Evolutionary conservation across 108 stramenopile genomes (phyloP).

Genomic region (Nitzschia inconspicua): DNA sequence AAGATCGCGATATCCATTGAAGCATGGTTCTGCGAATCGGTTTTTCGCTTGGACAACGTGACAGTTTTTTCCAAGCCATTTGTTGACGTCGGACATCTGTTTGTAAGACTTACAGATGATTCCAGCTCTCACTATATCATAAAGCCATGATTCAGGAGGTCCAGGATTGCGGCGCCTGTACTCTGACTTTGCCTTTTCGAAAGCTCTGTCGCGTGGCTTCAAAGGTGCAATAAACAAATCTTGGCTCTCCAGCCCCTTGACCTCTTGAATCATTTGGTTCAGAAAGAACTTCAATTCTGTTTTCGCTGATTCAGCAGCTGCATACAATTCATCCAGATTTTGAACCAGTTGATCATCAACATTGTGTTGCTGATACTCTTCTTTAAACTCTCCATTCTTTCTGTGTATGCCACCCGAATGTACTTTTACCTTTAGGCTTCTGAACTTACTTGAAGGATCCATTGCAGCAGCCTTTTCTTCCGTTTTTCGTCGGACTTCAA

Average conservation of each 20-base stretch:
- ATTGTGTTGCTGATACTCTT: slow-evolving; percentile 29
- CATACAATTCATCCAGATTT: slow-evolving; percentile 32
- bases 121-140: slow-evolving; percentile 23
- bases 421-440: slow-evolving; percentile 15
- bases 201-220: slow-evolving; percentile 29
- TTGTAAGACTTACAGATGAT: slow-evolving; percentile 30
- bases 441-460: slow-evolving; percentile 25
- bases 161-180: slow-evolving; percentile 18
- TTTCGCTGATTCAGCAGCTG: slow-evolving; percentile 14
- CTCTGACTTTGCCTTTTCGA: slow-evolving; percentile 27
- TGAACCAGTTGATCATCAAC: slow-evolving; percentile 5
- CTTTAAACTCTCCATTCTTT: slow-evolving; percentile 16
- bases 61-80: slow-evolving; percentile 23
- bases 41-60: slow-evolving; percentile 27
- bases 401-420: slow-evolving; percentile 20
- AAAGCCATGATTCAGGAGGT: slow-evolving; percentile 40
- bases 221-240: slow-evolving; percentile 2
- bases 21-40: slow-evolving; percentile 26
- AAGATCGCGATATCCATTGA: slow-evolving; percentile 38
- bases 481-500: slow-evolving; percentile 24
- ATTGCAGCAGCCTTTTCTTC: slow-evolving; percentile 21
- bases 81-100: slow-evolving; percentile 33
- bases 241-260: slow-evolving; percentile 16
- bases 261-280: slow-evolving; percentile 8
- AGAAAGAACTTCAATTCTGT: slow-evolving; percentile 14